These are phyloP conservation scores for Citrus inodora DNA, from an alignment of 345 rosid species.

Conservation along the genomic window DNA sequence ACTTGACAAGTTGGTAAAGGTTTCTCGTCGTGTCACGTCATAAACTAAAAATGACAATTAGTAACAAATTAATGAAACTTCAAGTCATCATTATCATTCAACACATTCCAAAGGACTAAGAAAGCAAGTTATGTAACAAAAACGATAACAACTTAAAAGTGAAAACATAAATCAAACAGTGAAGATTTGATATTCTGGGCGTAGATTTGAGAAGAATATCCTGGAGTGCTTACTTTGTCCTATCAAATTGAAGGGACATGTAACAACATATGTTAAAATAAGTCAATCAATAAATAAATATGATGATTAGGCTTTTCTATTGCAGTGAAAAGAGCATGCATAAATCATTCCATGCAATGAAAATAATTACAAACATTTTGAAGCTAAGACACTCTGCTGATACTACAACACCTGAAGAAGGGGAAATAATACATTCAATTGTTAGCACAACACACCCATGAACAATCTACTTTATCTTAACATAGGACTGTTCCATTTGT, in stretches of 20 bases:
- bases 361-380: too few relatives aligned
- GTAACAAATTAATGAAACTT: slow-evolving; percentile 7
- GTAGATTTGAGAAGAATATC: not conserved
- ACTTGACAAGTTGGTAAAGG: slow-evolving; percentile 71
- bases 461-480: not conserved
- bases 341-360: not conserved
- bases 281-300: not conserved
- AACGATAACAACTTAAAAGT: not conserved
- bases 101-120: not conserved
- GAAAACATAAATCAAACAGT: not conserved
- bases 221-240: not conserved
- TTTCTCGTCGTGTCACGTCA: slow-evolving; percentile 81
- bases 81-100: not conserved
- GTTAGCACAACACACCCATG: not conserved
- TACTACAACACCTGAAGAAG: not conserved
- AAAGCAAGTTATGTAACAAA: not conserved
- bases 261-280: not conserved
- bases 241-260: not conserved
- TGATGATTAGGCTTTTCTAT: not conserved
- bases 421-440: not conserved
- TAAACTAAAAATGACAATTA: slow-evolving; percentile 47
- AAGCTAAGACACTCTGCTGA: not conserved
- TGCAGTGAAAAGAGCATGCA: not conserved
- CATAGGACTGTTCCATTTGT: not conserved
- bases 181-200: not conserved